phyloP scores from a whole-genome alignment of 176 grass and related monocot genomes.

The Themeda triandra region DNA sequence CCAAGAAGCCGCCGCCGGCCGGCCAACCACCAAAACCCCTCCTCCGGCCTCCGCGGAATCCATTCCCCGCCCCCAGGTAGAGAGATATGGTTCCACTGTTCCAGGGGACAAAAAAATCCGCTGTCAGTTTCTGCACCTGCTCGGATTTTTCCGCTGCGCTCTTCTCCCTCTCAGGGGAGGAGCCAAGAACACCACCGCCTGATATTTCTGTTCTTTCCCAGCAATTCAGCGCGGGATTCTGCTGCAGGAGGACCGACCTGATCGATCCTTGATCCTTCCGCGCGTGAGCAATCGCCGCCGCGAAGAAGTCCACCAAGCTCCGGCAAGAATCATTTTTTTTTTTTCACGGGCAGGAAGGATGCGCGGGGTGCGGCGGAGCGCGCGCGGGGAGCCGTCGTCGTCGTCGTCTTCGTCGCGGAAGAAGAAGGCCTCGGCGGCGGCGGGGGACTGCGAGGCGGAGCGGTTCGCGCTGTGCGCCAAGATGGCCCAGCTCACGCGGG shows the following conservation, averaged over 20 bases:
- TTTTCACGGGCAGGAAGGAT: constrained; percentile 21
- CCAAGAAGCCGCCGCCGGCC: background rate
- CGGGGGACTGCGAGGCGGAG: background rate
- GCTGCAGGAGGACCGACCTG: too few species aligned
- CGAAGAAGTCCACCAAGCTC: background rate
- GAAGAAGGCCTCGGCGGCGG: background rate
- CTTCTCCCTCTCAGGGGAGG: background rate
- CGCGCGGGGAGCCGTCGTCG: constrained; percentile 7
- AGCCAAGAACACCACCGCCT: background rate
- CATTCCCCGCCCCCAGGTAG: background rate
- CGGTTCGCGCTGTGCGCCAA: constrained; percentile 55
- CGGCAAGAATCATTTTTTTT: background rate
- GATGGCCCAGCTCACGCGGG: constrained; percentile 54
- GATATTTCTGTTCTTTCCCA: background rate
- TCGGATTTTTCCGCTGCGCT: background rate
- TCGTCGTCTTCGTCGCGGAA: constrained; percentile 31
- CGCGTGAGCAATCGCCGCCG: background rate
- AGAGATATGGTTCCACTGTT: background rate
- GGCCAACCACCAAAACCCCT: background rate
- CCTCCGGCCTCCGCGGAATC: background rate
- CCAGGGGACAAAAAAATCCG: background rate
- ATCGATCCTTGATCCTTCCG: too few species aligned
- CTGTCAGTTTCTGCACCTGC: background rate
- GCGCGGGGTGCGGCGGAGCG: constrained; percentile 22
- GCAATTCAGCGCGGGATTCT: too few species aligned